Evolutionary conservation across 2,329 filamentous ascomycete species (phyloP).

Genomic region (Fusarium secorum): DNA sequence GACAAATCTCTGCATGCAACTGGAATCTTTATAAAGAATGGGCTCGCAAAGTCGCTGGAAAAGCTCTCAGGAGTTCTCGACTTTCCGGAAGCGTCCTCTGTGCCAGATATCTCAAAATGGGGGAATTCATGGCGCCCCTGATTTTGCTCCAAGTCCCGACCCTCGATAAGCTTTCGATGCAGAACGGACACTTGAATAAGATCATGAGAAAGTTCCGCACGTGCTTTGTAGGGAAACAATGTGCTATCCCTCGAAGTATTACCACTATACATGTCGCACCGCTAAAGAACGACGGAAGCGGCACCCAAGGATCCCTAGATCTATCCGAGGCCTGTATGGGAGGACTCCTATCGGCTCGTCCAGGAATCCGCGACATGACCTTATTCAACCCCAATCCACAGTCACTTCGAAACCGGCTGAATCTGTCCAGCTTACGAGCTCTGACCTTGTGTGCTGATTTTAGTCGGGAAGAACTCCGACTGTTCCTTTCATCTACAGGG

Average conservation of each 20-base stretch:
- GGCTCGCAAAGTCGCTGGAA: rapidly evolving
- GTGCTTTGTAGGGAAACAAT: not conserved
- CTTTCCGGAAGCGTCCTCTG: rapidly evolving
- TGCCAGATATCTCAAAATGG: not conserved
- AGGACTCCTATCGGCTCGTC: not conserved
- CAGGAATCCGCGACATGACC: not conserved
- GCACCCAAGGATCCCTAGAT: not conserved
- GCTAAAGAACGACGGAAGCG: not conserved
- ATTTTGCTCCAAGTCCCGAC: not conserved
- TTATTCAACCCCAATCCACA: not conserved
- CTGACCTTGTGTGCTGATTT: not conserved
- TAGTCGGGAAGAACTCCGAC: not conserved
- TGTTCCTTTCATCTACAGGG: not conserved
- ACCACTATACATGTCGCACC: not conserved
- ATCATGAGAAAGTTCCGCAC: not conserved
- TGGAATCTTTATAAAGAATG: not conserved
- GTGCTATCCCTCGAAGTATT: not conserved
- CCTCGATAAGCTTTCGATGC: not conserved
- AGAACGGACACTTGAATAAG: not conserved
- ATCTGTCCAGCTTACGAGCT: not conserved
- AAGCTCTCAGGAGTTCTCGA: not conserved
- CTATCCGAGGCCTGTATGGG: not conserved
- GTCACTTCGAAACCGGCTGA: not conserved
- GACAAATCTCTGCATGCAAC: rapidly evolving
- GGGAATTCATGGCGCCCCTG: not conserved